phyloP scores from a whole-genome alignment of 2,329 filamentous ascomycete genomes.

The Furcasterigmium furcatum region DNA sequence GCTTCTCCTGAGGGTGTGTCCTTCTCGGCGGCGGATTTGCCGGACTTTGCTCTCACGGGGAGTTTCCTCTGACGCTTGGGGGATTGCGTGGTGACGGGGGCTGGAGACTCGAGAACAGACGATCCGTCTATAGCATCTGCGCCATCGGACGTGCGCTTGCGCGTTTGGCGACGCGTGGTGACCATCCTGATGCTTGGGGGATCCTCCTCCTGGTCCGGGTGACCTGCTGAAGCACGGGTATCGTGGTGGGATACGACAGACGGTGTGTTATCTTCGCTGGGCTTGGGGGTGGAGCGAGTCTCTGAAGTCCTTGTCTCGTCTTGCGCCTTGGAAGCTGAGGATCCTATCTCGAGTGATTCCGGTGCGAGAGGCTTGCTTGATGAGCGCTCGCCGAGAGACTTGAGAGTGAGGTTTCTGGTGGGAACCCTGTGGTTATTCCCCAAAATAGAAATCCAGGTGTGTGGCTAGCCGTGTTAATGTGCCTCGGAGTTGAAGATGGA shows the following conservation, averaged over 20 bases:
- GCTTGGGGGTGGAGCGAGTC: background rate
- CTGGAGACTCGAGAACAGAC: background rate
- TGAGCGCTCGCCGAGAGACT: no score
- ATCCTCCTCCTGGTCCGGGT: no score
- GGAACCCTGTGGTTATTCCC: no score
- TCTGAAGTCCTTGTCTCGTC: background rate
- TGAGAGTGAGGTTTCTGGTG: no score
- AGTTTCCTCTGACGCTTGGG: slow-evolving; percentile 13
- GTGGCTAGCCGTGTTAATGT: no score
- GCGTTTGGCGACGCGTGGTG: slow-evolving; percentile 3
- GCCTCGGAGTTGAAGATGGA: no score
- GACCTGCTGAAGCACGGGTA: background rate
- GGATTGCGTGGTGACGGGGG: background rate
- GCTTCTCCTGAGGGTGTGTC: background rate
- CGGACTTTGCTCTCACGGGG: slow-evolving; percentile 8
- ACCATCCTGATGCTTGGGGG: background rate
- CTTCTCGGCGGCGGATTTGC: background rate
- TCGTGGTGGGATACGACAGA: background rate
- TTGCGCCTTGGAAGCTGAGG: background rate
- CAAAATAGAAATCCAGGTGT: no score
- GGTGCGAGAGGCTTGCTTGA: background rate
- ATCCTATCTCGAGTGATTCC: background rate
- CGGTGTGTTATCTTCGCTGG: background rate
- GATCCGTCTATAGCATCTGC: background rate
- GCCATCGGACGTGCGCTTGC: slow-evolving; percentile 1